Conservation (phyloP, 768 basidiomycete species). For the Boletus subcaerulescens region DNA sequence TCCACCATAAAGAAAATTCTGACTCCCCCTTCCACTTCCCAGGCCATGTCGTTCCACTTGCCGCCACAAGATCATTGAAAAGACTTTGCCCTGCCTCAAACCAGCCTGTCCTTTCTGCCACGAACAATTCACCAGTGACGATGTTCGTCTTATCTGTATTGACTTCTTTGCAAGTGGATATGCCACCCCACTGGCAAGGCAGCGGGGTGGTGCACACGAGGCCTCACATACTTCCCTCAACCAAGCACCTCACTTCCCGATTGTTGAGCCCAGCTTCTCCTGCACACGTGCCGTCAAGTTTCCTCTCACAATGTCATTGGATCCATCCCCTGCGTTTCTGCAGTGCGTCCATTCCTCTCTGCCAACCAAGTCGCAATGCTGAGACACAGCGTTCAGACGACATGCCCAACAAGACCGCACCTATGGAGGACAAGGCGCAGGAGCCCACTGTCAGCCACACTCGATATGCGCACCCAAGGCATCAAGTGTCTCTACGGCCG, state of each 20-base stretch:
- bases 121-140: conserved; percentile 64
- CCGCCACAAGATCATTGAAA: conserved; percentile 79
- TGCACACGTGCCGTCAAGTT: conserved; percentile 38
- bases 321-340: too few relatives aligned
- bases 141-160: conserved; percentile 73
- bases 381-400: too few relatives aligned
- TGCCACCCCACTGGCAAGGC: conserved; percentile 53
- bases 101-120: conserved; percentile 86
- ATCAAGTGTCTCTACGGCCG: conserved; percentile 94
- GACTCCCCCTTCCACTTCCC: conserved; percentile 1
- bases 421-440: conserved; percentile 96
- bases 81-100: conserved; percentile 64
- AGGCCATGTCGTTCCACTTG: conserved; percentile 80
- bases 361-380: too few relatives aligned
- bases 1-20: conserved; percentile 24
- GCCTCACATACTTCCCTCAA: conserved; percentile 38
- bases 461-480: conserved; percentile 85
- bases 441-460: conserved; percentile 79
- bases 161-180: conserved; percentile 70
- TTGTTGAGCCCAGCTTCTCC: conserved; percentile 39
- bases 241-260: conserved; percentile 46
- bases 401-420: conserved; percentile 77
- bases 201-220: conserved; percentile 49
- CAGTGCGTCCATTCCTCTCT: too few relatives aligned
- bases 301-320: too few relatives aligned